Evolutionary conservation across 495 filamentous ascomycete species (phyloP).

Genomic region (Bathelium albidoporum): DNA sequence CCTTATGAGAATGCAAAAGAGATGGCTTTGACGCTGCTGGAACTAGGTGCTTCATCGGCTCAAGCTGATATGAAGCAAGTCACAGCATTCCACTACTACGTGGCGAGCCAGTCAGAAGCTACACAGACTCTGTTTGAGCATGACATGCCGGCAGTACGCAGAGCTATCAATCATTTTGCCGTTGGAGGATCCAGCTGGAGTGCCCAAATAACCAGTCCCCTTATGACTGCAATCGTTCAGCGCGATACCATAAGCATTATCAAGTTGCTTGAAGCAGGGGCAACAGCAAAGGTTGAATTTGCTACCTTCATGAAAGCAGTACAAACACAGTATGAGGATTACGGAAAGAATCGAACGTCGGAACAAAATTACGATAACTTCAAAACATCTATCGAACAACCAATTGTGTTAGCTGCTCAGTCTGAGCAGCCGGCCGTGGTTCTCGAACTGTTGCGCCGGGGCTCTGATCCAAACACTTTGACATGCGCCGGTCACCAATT

Average conservation of each 20-base stretch:
- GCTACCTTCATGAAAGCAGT: conserved; percentile 35
- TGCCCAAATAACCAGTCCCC: conserved; percentile 24
- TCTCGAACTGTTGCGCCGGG: conserved; percentile 45
- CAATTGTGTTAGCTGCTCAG: conserved; percentile 47
- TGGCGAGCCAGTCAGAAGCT: conserved; percentile 37
- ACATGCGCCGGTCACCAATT: conserved; percentile 27
- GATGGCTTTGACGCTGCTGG: conserved; percentile 53
- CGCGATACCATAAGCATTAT: conserved; percentile 28
- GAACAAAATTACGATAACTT: conserved; percentile 37
- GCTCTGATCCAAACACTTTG: conserved; percentile 47
- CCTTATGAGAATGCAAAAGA: conserved; percentile 46
- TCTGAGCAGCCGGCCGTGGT: conserved; percentile 42
- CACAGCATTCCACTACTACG: conserved; percentile 53
- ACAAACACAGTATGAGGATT: conserved; percentile 13
- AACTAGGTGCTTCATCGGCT: conserved; percentile 58
- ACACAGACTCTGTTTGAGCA: conserved; percentile 47
- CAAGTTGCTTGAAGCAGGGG: conserved; percentile 39
- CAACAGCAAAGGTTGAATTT: conserved; percentile 31
- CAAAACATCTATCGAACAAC: conserved; percentile 39
- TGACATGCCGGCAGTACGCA: conserved; percentile 50
- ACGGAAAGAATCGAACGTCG: conserved; percentile 9
- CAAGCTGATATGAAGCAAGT: conserved; percentile 53
- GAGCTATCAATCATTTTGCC: conserved; percentile 53
- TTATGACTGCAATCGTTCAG: conserved; percentile 38
- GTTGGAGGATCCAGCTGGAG: conserved; percentile 19